Percentiles rank a stretch among this genome's conserved stretches.
phyloP scores from a whole-genome alignment of 345 rosid species.

The Luvunga scandens region DNA sequence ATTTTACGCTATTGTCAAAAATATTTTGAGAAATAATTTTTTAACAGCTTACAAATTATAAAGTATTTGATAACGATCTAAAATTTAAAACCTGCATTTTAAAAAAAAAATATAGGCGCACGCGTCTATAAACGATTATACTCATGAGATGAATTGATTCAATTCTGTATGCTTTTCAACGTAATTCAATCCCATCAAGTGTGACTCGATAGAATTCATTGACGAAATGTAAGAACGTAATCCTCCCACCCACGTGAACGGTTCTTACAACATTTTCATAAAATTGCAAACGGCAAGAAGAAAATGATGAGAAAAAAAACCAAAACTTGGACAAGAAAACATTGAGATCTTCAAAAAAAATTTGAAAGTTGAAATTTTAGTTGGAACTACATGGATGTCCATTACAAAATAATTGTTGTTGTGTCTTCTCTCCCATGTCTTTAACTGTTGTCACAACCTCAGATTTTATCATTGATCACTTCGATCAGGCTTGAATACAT shows the following conservation, averaged over 20 bases:
- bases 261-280: neutral
- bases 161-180: too few species aligned
- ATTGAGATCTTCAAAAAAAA: neutral
- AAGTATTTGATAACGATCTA: too few species aligned
- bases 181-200: neutral
- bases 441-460: neutral
- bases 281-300: neutral
- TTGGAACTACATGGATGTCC: conserved; percentile 7
- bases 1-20: neutral
- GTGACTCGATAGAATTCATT: neutral
- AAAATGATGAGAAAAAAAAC: neutral
- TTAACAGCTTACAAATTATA: too few species aligned
- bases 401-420: neutral
- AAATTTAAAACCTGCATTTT: too few species aligned
- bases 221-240: neutral
- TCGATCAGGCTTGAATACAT: neutral
- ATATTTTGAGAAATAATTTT: accelerated
- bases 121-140: too few species aligned
- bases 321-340: neutral
- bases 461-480: too few species aligned
- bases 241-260: neutral
- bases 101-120: too few species aligned
- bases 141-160: too few species aligned
- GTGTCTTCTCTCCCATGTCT: neutral
- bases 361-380: neutral